phyloP scores from a whole-genome alignment of 768 basidiomycete species.

The Kwoniella heveanensis region DNA sequence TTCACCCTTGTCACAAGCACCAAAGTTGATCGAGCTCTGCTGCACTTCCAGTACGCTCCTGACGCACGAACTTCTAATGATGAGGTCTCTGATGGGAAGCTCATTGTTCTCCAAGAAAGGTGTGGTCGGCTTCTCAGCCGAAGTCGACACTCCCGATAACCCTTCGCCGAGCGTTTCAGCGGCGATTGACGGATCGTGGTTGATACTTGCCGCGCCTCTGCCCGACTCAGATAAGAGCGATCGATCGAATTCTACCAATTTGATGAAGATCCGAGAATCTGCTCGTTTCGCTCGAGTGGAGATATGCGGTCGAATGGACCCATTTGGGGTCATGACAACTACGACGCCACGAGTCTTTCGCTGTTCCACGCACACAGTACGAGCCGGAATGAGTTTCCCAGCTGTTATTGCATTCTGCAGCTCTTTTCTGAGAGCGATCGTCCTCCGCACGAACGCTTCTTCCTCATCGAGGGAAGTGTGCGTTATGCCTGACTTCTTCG shows the following conservation, averaged over 20 bases:
- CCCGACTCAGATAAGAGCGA: conserved; percentile 19
- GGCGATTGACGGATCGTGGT: not conserved
- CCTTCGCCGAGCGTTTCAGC: conserved; percentile 6
- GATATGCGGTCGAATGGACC: conserved; percentile 46
- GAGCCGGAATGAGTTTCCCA: conserved; percentile 41
- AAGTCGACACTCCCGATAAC: not conserved
- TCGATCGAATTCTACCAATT: conserved; percentile 47
- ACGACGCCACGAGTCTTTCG: conserved; percentile 36
- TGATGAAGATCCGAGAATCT: conserved; percentile 52
- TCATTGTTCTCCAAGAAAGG: conserved; percentile 19
- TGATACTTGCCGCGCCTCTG: conserved; percentile 4
- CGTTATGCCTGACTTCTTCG: conserved; percentile 31
- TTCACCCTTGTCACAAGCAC: conserved; percentile 51
- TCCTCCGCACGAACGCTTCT: conserved; percentile 45
- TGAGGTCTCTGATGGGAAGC: conserved; percentile 50
- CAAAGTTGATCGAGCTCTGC: conserved; percentile 55
- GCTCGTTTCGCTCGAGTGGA: conserved; percentile 44
- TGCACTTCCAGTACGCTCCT: conserved; percentile 50
- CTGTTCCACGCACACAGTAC: conserved; percentile 34
- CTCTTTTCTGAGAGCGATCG: conserved; percentile 42
- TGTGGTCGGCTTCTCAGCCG: not conserved
- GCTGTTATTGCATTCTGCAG: conserved; percentile 39
- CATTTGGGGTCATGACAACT: conserved; percentile 50
- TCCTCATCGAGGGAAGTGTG: conserved; percentile 42
- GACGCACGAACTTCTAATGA: conserved; percentile 48